Evolutionary conservation across 331 rosid species (phyloP).

Genomic region (Telfairia occidentalis): DNA sequence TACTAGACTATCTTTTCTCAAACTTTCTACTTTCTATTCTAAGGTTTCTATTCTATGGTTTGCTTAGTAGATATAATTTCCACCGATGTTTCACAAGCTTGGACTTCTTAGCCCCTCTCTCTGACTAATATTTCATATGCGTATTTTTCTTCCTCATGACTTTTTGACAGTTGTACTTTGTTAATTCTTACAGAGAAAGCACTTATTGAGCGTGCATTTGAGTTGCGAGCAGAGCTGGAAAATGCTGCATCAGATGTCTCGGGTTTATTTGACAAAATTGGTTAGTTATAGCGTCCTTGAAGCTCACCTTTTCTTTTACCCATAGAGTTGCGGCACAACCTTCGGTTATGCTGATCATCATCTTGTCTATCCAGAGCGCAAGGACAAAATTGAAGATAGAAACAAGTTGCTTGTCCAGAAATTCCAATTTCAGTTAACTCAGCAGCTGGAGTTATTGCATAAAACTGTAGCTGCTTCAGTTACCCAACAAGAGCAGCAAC

Average conservation of each 20-base stretch:
- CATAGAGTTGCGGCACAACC: not conserved
- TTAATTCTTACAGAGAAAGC: conserved; percentile 49
- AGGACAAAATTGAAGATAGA: conserved; percentile 91
- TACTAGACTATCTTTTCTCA: not conserved
- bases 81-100: not conserved
- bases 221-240: conserved; percentile 76
- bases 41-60: not conserved
- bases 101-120: not conserved
- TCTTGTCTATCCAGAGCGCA: conserved; percentile 43
- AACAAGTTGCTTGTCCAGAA: conserved; percentile 73
- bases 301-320: conserved; percentile 11
- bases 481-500: conserved; percentile 88
- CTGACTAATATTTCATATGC: not conserved
- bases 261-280: conserved; percentile 68
- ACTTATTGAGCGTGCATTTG: conserved; percentile 70
- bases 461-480: conserved; percentile 90
- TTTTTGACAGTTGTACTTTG: not conserved
- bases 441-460: conserved; percentile 91
- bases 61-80: not conserved
- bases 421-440: conserved; percentile 83
- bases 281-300: conserved; percentile 30
- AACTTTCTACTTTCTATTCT: not conserved
- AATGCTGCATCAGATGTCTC: conserved; percentile 90
- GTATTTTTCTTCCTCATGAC: not conserved
- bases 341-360: conserved; percentile 1